A percentile compares a stretch with the other conserved stretches of the same genome.
Evolutionary conservation across 2,329 filamentous ascomycete genomes (phyloP).

Genomic region (Epichloe typhina): DNA sequence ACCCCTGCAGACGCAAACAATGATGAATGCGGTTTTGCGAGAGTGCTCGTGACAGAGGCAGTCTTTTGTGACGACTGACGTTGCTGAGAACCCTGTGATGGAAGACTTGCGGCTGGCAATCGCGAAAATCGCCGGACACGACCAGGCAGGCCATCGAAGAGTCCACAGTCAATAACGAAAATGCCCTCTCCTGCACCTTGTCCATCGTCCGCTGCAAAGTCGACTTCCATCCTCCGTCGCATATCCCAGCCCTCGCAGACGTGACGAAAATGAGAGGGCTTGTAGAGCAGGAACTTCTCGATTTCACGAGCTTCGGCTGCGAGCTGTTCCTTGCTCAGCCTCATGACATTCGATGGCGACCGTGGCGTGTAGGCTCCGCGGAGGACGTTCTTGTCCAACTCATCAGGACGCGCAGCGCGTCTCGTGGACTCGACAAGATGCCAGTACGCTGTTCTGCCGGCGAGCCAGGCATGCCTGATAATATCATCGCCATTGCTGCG

Average conservation of each 20-base stretch:
- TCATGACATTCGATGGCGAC: slow-evolving; percentile 62
- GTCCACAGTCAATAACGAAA: slow-evolving; percentile 59
- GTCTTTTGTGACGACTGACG: slow-evolving; percentile 1
- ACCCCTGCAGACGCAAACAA: slow-evolving; percentile 16
- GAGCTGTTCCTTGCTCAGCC: slow-evolving; percentile 56
- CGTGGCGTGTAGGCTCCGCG: slow-evolving; percentile 70
- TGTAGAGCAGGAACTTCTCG: slow-evolving; percentile 58
- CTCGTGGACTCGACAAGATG: slow-evolving; percentile 65
- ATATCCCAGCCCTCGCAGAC: slow-evolving; percentile 85
- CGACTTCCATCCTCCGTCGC: slow-evolving; percentile 70
- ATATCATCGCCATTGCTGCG: slow-evolving; percentile 39
- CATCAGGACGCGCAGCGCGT: slow-evolving; percentile 57
- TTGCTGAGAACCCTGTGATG: slow-evolving; percentile 1
- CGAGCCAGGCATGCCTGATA: slow-evolving; percentile 62
- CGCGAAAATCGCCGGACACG: slow-evolving; percentile 32
- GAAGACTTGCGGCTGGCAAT: slow-evolving; percentile 12
- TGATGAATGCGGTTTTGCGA: slow-evolving; percentile 11
- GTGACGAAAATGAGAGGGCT: slow-evolving; percentile 65
- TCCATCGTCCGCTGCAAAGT: slow-evolving; percentile 76
- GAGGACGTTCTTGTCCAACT: slow-evolving; percentile 52
- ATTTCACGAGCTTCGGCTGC: slow-evolving; percentile 69
- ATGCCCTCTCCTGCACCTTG: slow-evolving; percentile 63
- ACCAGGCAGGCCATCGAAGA: slow-evolving; percentile 41
- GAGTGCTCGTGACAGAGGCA: background rate
- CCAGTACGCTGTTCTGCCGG: slow-evolving; percentile 71